Conservation (phyloP, 257 asterid genomes). For the Rauvolfia tetraphylla region DNA sequence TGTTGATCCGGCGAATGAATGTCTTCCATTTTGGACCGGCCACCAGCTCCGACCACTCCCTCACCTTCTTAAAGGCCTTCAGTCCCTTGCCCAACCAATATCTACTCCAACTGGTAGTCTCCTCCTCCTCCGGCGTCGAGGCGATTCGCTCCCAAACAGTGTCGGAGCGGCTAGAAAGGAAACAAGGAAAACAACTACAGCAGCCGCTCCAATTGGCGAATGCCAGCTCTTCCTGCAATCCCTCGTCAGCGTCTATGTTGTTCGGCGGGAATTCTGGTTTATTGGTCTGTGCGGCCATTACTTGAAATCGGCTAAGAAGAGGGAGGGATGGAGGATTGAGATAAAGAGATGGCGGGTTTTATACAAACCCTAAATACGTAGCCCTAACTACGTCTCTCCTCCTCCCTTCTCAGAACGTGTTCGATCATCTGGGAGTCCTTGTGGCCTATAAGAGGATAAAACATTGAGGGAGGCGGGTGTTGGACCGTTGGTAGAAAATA, state of each 20-base stretch:
- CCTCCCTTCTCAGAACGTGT: not conserved
- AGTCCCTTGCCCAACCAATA: slow-evolving; percentile 46
- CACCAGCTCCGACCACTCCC: slow-evolving; percentile 83
- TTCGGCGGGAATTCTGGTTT: slow-evolving; percentile 26
- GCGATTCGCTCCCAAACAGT: slow-evolving; percentile 58
- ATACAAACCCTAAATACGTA: slow-evolving; percentile 1
- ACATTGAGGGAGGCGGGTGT: not conserved
- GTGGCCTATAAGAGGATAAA: not conserved
- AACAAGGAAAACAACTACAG: slow-evolving; percentile 60
- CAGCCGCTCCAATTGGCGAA: slow-evolving; percentile 47
- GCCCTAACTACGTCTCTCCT: not conserved
- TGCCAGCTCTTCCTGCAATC: slow-evolving; percentile 36
- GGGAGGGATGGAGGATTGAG: too few species aligned
- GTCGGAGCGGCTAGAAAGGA: slow-evolving; percentile 26
- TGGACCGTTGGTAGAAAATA: not conserved
- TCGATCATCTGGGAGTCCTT: not conserved
- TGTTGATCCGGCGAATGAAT: slow-evolving; percentile 68
- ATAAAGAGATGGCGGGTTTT: too few species aligned
- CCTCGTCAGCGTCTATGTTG: slow-evolving; percentile 28
- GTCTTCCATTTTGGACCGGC: slow-evolving; percentile 98
- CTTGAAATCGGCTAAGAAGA: not conserved
- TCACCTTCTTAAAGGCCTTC: slow-evolving; percentile 44
- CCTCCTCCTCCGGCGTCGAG: slow-evolving; percentile 38
- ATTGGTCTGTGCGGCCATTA: slow-evolving; percentile 33
- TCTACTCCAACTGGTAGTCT: slow-evolving; percentile 7